A percentile compares a stretch with the other conserved stretches of the same genome.
These are phyloP conservation scores for Zizania palustris DNA, from an alignment of 202 grass and related monocot species.

Conservation along the genomic window DNA sequence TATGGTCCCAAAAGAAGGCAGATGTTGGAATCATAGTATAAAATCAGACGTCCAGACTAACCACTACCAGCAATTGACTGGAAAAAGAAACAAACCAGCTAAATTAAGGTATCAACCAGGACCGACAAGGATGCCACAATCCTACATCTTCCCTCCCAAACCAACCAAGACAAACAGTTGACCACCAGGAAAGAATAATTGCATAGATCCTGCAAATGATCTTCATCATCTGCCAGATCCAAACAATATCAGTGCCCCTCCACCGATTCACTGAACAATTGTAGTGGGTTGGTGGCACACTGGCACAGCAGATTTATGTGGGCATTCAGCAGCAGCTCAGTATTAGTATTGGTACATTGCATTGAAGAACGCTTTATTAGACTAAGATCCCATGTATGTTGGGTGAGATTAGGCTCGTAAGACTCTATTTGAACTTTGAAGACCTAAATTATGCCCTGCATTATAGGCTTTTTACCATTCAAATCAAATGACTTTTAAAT, in stretches of 20 bases:
- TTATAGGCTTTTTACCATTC: not conserved
- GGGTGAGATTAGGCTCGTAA: not conserved
- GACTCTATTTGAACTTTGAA: not conserved
- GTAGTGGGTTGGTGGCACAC: too few species aligned
- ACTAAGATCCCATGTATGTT: not conserved
- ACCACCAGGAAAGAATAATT: not conserved
- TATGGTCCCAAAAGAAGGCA: not conserved
- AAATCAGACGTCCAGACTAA: not conserved
- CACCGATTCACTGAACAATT: not conserved
- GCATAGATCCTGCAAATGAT: not conserved
- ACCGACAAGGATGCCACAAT: too few species aligned
- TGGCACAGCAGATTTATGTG: not conserved
- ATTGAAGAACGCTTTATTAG: not conserved
- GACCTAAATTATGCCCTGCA: not conserved
- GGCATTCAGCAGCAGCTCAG: not conserved
- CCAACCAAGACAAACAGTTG: not conserved
- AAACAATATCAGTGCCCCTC: not conserved
- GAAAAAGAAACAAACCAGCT: not conserved
- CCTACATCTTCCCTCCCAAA: not conserved
- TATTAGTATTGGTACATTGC: not conserved
- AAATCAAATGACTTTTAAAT: not conserved
- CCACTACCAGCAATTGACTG: not conserved
- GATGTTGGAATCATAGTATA: not conserved
- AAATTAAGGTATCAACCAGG: too few species aligned
- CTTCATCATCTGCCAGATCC: not conserved